phyloP scores from a whole-genome alignment of 177 flowering plant genomes.

The Vitis hybrid region DNA sequence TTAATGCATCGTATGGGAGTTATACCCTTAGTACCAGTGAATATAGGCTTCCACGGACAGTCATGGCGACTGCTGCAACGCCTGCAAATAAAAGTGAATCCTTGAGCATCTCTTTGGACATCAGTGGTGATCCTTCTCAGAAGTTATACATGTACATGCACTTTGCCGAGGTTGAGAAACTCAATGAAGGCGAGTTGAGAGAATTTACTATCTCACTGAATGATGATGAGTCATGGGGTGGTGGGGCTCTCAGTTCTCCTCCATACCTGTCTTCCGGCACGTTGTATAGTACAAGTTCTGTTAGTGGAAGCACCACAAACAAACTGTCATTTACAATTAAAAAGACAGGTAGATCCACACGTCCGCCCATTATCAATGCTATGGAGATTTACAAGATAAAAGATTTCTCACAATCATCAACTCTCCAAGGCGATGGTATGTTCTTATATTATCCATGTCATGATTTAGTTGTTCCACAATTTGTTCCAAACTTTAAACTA shows the following conservation, averaged over 20 bases:
- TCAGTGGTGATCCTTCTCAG: not conserved
- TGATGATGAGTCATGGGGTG: not conserved
- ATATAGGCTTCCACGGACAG: slow-evolving; percentile 12
- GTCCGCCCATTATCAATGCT: slow-evolving; percentile 11
- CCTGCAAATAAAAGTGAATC: slow-evolving; percentile 3
- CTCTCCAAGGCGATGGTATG: too few relatives aligned
- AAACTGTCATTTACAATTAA: not conserved
- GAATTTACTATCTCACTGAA: slow-evolving; percentile 21
- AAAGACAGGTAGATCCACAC: slow-evolving; percentile 4
- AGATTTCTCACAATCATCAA: too few relatives aligned
- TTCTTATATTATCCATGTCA: too few relatives aligned
- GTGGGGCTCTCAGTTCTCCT: too few relatives aligned
- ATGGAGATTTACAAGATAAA: not conserved
- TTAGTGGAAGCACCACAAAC: not conserved
- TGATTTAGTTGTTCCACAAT: accelerated
- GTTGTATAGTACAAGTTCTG: not conserved
- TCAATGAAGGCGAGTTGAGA: slow-evolving; percentile 17
- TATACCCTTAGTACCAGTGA: not conserved
- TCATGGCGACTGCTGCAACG: slow-evolving; percentile 23
- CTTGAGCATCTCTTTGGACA: slow-evolving; percentile 6
- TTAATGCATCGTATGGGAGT: not conserved
- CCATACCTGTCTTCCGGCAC: too few relatives aligned
- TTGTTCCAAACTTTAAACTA: too few relatives aligned
- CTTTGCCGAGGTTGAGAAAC: slow-evolving; percentile 20
- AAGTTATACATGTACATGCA: slow-evolving; percentile 15